Evolutionary conservation across 2,329 filamentous ascomycete species (phyloP).

Genomic region (Cladophialophora carrionii): DNA sequence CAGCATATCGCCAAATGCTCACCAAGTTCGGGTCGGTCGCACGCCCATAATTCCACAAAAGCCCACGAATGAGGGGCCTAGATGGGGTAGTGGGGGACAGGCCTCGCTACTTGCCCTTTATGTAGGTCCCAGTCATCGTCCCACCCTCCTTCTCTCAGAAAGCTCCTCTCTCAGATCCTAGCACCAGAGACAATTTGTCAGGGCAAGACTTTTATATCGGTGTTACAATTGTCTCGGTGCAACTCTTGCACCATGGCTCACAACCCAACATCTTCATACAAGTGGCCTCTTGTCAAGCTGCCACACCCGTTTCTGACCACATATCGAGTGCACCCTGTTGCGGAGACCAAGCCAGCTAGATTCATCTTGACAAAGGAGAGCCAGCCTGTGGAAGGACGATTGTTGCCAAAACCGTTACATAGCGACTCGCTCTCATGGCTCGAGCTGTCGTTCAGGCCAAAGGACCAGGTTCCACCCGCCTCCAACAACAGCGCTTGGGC

Average conservation of each 20-base stretch:
- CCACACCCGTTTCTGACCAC: constrained; percentile 54
- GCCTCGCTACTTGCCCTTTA: neutral
- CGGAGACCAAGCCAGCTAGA: constrained; percentile 39
- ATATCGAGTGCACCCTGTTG: constrained; percentile 46
- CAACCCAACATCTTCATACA: constrained; percentile 16
- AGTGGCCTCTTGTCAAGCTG: constrained; percentile 50
- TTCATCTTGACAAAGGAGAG: constrained; percentile 45
- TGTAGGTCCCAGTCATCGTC: neutral
- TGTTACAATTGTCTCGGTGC: neutral
- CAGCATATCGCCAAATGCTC: too few relatives aligned
- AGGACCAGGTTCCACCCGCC: constrained; percentile 37
- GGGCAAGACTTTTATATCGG: neutral
- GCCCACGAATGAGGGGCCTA: neutral
- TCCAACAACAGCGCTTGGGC: constrained; percentile 50
- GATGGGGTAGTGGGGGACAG: neutral
- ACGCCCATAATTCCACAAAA: neutral
- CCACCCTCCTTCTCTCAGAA: neutral
- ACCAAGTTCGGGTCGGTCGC: too few relatives aligned
- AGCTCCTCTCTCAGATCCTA: neutral
- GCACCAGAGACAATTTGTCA: neutral
- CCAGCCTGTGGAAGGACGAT: constrained; percentile 42
- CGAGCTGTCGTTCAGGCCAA: constrained; percentile 39
- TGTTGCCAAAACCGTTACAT: constrained; percentile 44
- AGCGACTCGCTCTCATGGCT: constrained; percentile 42
- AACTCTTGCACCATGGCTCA: constrained; percentile 6